phyloP scores from a whole-genome alignment of 2,329 filamentous ascomycete species.

The Pseudocercospora macadamiae region DNA sequence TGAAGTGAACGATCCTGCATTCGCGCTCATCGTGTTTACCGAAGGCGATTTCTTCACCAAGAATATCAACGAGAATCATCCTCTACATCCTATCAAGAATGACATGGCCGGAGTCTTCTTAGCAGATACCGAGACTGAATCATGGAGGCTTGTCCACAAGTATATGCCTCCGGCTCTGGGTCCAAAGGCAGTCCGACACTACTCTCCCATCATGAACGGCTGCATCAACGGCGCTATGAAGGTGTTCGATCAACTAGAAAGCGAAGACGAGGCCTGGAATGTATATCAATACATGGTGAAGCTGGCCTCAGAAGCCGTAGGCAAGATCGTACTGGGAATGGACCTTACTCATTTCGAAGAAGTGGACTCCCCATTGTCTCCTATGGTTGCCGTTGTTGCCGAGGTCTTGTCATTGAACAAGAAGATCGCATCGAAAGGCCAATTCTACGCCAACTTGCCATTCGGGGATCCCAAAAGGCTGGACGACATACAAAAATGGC shows the following conservation, averaged over 20 bases:
- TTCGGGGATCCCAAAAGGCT: no score
- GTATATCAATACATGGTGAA: constrained; percentile 57
- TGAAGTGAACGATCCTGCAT: constrained; percentile 42
- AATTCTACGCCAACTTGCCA: constrained; percentile 60
- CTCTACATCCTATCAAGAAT: constrained; percentile 39
- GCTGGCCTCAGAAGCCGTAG: constrained; percentile 48
- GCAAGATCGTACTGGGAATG: constrained; percentile 49
- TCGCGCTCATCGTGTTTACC: constrained; percentile 38
- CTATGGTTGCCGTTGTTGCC: constrained; percentile 57
- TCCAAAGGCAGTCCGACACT: constrained; percentile 64
- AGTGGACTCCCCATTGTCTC: constrained; percentile 52
- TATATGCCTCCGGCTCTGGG: constrained; percentile 63
- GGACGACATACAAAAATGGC: no score
- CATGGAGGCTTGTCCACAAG: constrained; percentile 60
- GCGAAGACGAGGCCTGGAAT: constrained; percentile 49
- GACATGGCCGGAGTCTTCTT: constrained; percentile 39
- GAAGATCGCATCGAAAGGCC: constrained; percentile 57
- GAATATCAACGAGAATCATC: constrained; percentile 40
- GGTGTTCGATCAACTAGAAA: constrained; percentile 54
- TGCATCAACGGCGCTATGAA: constrained; percentile 56
- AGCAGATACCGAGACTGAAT: constrained; percentile 54
- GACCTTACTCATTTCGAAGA: constrained; percentile 51
- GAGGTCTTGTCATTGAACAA: constrained; percentile 61
- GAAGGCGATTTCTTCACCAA: constrained; percentile 48
- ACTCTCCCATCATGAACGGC: constrained; percentile 62